Conservation (phyloP, 192 early-diverging fungal genomes). For the Geranomyces variabilis region DNA sequence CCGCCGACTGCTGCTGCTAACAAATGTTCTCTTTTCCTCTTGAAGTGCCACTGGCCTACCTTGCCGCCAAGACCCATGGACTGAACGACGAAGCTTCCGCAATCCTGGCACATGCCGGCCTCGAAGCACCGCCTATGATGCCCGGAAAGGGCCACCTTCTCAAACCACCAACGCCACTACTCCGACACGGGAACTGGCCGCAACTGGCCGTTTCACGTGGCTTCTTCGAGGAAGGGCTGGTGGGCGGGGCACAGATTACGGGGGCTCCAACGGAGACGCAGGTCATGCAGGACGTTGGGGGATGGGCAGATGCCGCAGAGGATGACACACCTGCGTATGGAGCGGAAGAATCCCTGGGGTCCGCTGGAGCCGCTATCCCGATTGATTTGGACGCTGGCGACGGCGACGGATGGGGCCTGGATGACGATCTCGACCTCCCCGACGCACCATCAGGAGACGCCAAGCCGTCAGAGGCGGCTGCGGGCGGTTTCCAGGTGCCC, state of each 20-base stretch:
- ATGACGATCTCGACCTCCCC: constrained; percentile 73
- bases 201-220: constrained; percentile 79
- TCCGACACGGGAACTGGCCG: constrained; percentile 88
- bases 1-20: constrained; percentile 3
- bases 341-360: constrained; percentile 30
- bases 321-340: constrained; percentile 47
- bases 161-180: constrained; percentile 71
- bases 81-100: constrained; percentile 80
- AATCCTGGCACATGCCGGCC: constrained; percentile 75
- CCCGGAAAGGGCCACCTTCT: constrained; percentile 61
- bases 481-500: constrained; percentile 70
- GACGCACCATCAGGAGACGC: constrained; percentile 58
- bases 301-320: constrained; percentile 80
- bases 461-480: constrained; percentile 51
- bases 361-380: constrained; percentile 36
- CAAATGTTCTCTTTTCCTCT: background rate
- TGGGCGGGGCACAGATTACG: constrained; percentile 31
- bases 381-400: constrained; percentile 49
- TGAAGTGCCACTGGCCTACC: constrained; percentile 84
- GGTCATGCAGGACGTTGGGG: constrained; percentile 54
- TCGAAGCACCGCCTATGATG: constrained; percentile 58
- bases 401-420: constrained; percentile 86
- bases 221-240: constrained; percentile 75
- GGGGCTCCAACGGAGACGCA: constrained; percentile 67
- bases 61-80: constrained; percentile 89